Evolutionary conservation across 2,329 filamentous ascomycete genomes (phyloP).

Genomic region (Daldinia sp.): DNA sequence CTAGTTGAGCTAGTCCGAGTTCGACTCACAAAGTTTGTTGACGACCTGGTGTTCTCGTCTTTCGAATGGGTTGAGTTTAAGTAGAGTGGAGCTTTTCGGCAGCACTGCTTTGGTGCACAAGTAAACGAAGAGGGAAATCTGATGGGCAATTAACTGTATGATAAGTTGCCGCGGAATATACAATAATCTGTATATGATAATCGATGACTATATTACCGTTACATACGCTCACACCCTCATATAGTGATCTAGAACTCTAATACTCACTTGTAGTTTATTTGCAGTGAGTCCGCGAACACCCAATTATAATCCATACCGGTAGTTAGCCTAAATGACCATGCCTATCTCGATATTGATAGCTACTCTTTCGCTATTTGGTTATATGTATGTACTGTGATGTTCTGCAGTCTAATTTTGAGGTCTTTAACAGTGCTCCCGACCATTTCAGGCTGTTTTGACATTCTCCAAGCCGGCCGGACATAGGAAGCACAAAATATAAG

Average conservation of each 20-base stretch:
- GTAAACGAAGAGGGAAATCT: neutral
- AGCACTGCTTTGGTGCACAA: neutral
- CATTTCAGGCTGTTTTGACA: conserved; percentile 5
- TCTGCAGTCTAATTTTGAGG: neutral
- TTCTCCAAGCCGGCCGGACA: neutral
- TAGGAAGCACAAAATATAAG: neutral
- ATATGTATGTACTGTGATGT: neutral
- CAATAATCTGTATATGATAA: neutral
- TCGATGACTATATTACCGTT: neutral
- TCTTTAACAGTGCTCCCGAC: neutral
- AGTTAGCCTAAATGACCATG: neutral
- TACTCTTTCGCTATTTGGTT: neutral
- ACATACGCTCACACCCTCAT: neutral
- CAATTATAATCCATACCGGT: neutral
- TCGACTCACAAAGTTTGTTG: neutral
- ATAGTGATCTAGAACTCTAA: neutral
- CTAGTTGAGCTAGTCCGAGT: neutral
- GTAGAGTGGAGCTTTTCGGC: neutral
- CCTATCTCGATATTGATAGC: neutral
- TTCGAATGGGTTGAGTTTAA: neutral
- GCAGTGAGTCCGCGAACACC: neutral
- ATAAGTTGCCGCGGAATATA: neutral
- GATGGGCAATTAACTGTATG: neutral
- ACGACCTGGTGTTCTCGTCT: neutral
- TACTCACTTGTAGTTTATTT: neutral